Base-by-base conservation (phyloP, 179 eudicot species). In the Silene vulgaris region DNA sequence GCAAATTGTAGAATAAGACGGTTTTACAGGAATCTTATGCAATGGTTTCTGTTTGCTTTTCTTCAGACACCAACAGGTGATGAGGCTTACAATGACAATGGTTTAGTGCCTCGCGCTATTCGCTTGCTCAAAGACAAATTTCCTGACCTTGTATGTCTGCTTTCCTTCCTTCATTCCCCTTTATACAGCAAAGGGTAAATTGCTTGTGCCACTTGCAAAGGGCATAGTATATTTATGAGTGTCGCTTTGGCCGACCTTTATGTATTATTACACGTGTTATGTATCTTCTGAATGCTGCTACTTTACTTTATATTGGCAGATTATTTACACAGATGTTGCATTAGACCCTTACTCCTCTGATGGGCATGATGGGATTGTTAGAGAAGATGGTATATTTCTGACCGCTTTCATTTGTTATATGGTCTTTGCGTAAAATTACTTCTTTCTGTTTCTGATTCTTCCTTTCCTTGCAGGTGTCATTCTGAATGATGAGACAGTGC, bases 261-360 rank as follows among this genome's bases (percentile, higher is more conserved):
- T 11, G 52, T 45, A 45, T 11, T 45, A 11, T 45, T 45, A 11
- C 52, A 14, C 0, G 1, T 11, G 14, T 45, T 45, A 45, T 43
- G 77, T 19, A 69, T 16, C 9, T 62, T 79, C 48, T 75, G 71
- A n/a, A 67, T 76, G 56, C 74, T 56, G 28, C 40, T 12, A 65
- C 30, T 57, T 26, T 21, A 8, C 20, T 17, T 16, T 54, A 45
- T 54, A 0, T 76, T 71, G 45, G 62, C 84, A 95, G 97, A 76
- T 90, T 71, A 92, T 90, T 48, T 95, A 92, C 79, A 95, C 99
- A 30, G 99, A 93, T 84, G 97, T 96, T 69, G 99, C 99, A 78
- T 85, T 96, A 74, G 99, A 96, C 87, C 99, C 99, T 28, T 96
- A 96, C 87, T 90, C 96, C 62, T 96, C 99, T 23, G 97, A 96